Percentiles rank a stretch among this genome's conserved stretches.
Conservation (phyloP, 1,284 basidiomycete species). For the Ceratobasidium sp. region DNA sequence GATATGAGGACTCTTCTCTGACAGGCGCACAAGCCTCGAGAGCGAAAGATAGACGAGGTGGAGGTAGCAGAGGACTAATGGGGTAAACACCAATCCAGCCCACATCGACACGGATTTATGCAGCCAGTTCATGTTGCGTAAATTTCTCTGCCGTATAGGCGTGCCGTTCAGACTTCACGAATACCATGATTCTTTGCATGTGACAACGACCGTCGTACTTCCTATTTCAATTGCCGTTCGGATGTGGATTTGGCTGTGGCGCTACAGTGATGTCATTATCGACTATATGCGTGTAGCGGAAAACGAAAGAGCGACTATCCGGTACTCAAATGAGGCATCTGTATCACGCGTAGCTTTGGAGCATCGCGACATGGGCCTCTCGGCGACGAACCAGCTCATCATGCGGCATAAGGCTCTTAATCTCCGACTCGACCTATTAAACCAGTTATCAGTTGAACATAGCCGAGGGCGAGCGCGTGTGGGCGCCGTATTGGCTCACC, state of each 20-base stretch:
- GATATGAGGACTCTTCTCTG: not conserved
- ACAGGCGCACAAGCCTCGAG: constrained; percentile 2
- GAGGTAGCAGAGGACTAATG: not conserved
- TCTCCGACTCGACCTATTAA: constrained; percentile 73
- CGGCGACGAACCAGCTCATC: constrained; percentile 77
- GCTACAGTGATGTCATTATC: constrained; percentile 38
- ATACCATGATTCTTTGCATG: constrained; percentile 14
- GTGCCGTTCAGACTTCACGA: not conserved
- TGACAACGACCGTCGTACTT: constrained; percentile 9
- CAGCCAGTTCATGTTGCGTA: not conserved
- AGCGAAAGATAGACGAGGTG: not conserved
- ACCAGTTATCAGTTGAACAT: not conserved
- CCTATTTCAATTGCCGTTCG: constrained; percentile 11
- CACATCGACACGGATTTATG: not conserved
- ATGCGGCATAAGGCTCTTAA: constrained; percentile 75
- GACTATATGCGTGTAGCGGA: constrained; percentile 4
- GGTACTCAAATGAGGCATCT: not conserved
- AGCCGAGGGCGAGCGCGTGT: not conserved
- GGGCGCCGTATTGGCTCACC: constrained; percentile 61
- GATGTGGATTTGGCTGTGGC: not conserved
- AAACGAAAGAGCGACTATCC: not conserved
- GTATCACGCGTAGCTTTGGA: constrained; percentile 50
- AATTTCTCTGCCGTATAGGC: not conserved
- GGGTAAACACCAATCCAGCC: not conserved
- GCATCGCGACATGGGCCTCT: constrained; percentile 62